A percentile compares a stretch with the other conserved stretches of the same genome.
Conservation (phyloP, 176 grass and related monocot species). For the Avena insularis region DNA sequence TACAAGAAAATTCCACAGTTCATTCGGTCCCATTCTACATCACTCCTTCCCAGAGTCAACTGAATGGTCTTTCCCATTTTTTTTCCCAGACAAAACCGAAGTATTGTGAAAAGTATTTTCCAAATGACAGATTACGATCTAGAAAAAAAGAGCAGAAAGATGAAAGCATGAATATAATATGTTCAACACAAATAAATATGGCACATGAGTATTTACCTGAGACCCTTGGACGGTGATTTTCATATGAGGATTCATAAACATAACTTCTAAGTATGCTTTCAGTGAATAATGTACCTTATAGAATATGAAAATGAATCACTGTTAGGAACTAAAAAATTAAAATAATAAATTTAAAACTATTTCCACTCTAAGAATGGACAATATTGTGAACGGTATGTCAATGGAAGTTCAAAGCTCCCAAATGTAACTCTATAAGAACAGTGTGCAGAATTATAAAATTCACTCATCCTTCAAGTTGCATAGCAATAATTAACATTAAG, state of each 20-base stretch:
- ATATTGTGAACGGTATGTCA: no score
- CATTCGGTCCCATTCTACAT: conserved; percentile 73
- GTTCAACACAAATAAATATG: conserved; percentile 5
- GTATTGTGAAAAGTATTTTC: conserved; percentile 72
- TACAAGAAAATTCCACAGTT: conserved; percentile 87
- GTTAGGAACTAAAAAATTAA: background rate
- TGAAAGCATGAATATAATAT: conserved; percentile 29
- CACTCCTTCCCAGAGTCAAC: conserved; percentile 72
- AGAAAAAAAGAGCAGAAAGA: conserved; percentile 1
- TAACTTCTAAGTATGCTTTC: conserved; percentile 75
- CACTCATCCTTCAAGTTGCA: no score
- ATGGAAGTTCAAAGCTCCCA: no score
- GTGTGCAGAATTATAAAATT: no score
- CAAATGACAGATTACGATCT: conserved; percentile 66
- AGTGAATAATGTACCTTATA: conserved; percentile 40
- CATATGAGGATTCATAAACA: conserved; percentile 81
- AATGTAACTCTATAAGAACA: no score
- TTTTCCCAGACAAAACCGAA: conserved; percentile 52
- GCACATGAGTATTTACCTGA: no score
- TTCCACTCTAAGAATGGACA: background rate
- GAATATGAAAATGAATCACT: conserved; percentile 26
- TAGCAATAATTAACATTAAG: no score
- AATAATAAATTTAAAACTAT: background rate
- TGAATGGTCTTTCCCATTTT: conserved; percentile 62
- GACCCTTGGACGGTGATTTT: conserved; percentile 41